These are phyloP conservation scores for Planoprotostelium fungivorum DNA, from an alignment of 78 protist genomes.

Conservation along the genomic window DNA sequence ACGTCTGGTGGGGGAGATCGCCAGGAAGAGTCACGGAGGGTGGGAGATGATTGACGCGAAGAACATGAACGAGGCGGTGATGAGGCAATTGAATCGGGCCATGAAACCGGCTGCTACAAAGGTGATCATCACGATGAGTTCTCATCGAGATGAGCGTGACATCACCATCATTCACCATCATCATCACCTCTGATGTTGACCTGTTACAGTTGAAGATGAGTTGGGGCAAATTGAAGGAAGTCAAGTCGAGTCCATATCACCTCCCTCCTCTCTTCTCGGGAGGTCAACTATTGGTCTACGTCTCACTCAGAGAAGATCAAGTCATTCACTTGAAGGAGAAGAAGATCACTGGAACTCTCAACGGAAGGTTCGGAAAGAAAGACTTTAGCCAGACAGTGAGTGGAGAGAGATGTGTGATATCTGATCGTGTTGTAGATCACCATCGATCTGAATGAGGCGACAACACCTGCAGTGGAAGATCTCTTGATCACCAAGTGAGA, in stretches of 20 bases:
- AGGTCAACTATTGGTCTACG: neutral
- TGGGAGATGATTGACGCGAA: constrained; percentile 47
- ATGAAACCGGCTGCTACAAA: constrained; percentile 30
- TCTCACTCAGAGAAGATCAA: neutral
- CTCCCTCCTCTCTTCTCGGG: neutral
- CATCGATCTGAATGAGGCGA: neutral
- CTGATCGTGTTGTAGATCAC: neutral
- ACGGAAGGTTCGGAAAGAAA: neutral
- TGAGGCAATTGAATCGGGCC: constrained; percentile 17
- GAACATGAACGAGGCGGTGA: constrained; percentile 1
- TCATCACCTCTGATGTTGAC: no score
- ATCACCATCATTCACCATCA: no score
- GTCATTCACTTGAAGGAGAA: neutral
- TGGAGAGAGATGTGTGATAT: neutral
- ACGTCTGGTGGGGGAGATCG: constrained; percentile 75
- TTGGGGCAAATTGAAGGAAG: no score
- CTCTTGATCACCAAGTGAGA: neutral
- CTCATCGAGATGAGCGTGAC: no score
- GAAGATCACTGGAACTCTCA: neutral
- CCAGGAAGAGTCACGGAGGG: constrained; percentile 72
- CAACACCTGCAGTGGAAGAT: neutral
- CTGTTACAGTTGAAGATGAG: no score
- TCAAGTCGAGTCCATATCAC: neutral
- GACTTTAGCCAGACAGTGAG: neutral
- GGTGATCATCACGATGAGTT: no score